phyloP scores from a whole-genome alignment of 2,329 filamentous ascomycete genomes.

The Colletotrichum horii region DNA sequence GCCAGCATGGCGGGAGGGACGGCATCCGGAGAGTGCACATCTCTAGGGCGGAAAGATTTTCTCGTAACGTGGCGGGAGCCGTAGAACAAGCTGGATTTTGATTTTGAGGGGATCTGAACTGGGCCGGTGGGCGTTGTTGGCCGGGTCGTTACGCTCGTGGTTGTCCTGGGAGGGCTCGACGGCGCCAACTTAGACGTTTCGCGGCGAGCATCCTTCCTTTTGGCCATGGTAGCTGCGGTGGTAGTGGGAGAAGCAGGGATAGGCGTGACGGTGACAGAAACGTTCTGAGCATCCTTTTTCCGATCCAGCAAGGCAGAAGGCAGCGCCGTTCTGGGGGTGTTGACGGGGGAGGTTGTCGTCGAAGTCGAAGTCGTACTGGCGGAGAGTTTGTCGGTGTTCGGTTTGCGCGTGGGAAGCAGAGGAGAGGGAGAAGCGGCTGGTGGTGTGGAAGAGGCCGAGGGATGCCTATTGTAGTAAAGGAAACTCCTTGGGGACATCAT shows the following conservation, averaged over 20 bases:
- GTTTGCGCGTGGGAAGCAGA: conserved; percentile 1
- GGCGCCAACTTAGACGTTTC: conserved; percentile 23
- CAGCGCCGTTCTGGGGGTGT: conserved; percentile 16
- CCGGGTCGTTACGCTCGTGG: conserved; percentile 22
- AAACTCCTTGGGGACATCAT: conserved; percentile 27
- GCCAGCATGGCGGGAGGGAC: conserved; percentile 66
- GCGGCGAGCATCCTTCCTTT: conserved; percentile 23
- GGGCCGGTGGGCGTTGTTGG: conserved; percentile 48
- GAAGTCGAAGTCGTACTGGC: background rate
- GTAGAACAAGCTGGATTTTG: conserved; percentile 40
- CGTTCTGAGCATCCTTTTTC: conserved; percentile 26
- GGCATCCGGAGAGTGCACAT: conserved; percentile 56
- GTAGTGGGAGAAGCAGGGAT: conserved; percentile 16
- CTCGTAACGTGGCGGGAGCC: conserved; percentile 44
- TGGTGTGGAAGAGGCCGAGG: conserved; percentile 15
- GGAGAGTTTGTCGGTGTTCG: conserved; percentile 4
- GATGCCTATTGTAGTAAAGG: conserved; percentile 25
- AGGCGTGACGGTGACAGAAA: conserved; percentile 21
- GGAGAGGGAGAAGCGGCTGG: background rate
- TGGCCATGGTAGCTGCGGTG: conserved; percentile 23
- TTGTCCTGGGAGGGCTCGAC: conserved; percentile 22
- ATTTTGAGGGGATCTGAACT: conserved; percentile 58
- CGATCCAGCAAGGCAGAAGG: conserved; percentile 19
- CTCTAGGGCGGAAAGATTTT: conserved; percentile 38
- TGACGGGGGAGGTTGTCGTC: background rate